Evolutionary conservation across 495 filamentous ascomycete genomes (phyloP).

Genomic region (Ramalina peruviana): DNA sequence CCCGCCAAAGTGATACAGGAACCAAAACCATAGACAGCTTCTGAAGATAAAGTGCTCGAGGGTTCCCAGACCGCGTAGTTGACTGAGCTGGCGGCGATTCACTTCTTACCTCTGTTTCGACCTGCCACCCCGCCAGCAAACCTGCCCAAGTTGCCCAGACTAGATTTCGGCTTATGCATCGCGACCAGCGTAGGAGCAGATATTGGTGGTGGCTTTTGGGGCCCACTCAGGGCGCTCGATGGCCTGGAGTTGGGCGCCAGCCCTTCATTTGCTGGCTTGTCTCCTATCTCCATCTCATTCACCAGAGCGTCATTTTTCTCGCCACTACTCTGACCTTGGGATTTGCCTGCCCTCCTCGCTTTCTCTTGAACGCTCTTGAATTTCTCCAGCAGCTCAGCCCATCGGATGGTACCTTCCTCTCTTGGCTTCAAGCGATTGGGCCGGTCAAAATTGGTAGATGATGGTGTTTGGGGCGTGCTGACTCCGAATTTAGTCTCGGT

Average conservation of each 20-base stretch:
- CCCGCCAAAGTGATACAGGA: background rate
- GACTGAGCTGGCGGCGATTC: too few relatives aligned
- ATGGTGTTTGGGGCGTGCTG: conserved; percentile 17
- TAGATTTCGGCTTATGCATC: conserved; percentile 43
- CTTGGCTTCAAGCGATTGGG: conserved; percentile 70
- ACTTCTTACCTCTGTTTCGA: conserved; percentile 33
- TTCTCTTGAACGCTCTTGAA: conserved; percentile 82
- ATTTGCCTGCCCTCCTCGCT: conserved; percentile 40
- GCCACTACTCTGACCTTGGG: conserved; percentile 14
- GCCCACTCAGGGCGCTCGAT: conserved; percentile 24
- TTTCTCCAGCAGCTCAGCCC: conserved; percentile 92
- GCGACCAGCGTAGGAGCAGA: conserved; percentile 28
- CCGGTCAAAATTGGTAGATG: conserved; percentile 40
- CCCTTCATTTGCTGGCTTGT: conserved; percentile 27
- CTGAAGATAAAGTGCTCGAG: too few relatives aligned
- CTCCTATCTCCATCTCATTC: conserved; percentile 32
- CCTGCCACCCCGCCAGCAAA: conserved; percentile 52
- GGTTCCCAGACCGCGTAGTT: too few relatives aligned
- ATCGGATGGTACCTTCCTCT: conserved; percentile 73
- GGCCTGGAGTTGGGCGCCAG: conserved; percentile 20
- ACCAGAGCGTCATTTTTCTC: conserved; percentile 12
- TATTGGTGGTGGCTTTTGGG: conserved; percentile 31
- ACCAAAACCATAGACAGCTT: background rate
- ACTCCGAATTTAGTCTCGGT: conserved; percentile 14
- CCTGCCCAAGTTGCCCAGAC: conserved; percentile 56